Evolutionary conservation across 2,329 filamentous ascomycete genomes (phyloP), one percentile per base, ranked within the genome.

Genomic region (Lecanicillium sp.): DNA sequence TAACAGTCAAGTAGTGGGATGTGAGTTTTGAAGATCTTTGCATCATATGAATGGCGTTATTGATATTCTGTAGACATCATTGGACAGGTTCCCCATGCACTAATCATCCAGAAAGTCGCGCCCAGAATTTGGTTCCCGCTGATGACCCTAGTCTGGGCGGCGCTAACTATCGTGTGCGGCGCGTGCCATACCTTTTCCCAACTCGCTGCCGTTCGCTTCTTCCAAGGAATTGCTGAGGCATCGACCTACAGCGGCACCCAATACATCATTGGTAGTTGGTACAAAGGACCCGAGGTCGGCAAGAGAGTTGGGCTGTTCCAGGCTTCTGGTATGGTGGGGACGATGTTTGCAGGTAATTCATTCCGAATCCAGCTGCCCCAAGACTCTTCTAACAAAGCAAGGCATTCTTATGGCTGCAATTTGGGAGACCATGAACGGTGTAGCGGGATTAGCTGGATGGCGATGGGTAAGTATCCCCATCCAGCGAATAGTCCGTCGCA

Each of bases 291-390:
- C 7, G 75, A 79, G 44, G 65, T 79, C 0, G 74, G 71, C 3
- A 79, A 79, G 48, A 64, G 76, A 2, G 69, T 65, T 4, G 74
- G 71, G 19, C 68, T 79, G 20, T 80, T 79, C 51, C 74, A 71
- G 13, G 65, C 71, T 7, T 72, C 70, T 14, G 74, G 72, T 3
- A 62, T 75, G 4, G 68, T 70, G 0, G 74, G 74, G 0, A 73
- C 66, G 0, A 72, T 78, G 65, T 74, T 79, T 41, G 66, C 66
- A 3, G 74, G 74, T 0, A 72, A 28, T 37, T n/a, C n/a, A 11
- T 25, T 25, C 22, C 11, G 7, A 25, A 7, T 7, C 22, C 22
- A 25, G 6, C 7, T 25, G 7, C 11, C 22, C 11, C 11, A 25
- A 25, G 11, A 6, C 22, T 29, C 28, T n/a, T 13, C 13, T 19